These are phyloP conservation scores for Lactuca saligna DNA, from an alignment of 129 eudicot genomes.

Conservation along the genomic window DNA sequence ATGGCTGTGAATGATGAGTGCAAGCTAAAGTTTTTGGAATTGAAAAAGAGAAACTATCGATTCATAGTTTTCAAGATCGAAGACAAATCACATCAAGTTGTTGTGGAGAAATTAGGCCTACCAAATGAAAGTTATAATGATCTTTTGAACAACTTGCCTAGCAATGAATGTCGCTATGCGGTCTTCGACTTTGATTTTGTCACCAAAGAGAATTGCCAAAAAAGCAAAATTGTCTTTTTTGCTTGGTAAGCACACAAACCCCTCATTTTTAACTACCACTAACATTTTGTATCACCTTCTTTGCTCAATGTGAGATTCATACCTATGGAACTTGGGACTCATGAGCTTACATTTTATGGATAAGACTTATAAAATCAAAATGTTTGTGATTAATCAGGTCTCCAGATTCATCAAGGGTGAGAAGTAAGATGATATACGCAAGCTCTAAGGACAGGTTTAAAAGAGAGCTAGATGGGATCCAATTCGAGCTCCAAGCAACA, in stretches of 20 bases:
- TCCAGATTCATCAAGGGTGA: conserved; percentile 47
- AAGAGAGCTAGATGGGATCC: conserved; percentile 54
- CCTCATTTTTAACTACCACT: not conserved
- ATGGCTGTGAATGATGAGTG: conserved; percentile 41
- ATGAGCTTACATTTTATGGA: not conserved
- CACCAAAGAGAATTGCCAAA: conserved; percentile 42
- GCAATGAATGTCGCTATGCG: conserved; percentile 55
- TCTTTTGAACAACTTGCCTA: conserved; percentile 40
- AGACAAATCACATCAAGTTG: conserved; percentile 46
- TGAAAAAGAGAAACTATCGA: conserved; percentile 48
- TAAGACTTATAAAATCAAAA: not conserved
- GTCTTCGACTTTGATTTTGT: conserved; percentile 48
- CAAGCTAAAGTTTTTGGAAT: conserved; percentile 42
- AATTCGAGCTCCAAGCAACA: conserved; percentile 49
- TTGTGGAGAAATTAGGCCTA: conserved; percentile 40
- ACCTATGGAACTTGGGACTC: not conserved
- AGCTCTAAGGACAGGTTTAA: conserved; percentile 52
- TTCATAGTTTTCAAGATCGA: conserved; percentile 49
- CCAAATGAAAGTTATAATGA: conserved; percentile 37
- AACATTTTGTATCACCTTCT: not conserved
- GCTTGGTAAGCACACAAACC: conserved; percentile 33
- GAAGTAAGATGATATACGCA: conserved; percentile 55
- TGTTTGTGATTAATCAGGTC: conserved; percentile 29
- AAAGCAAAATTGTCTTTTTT: conserved; percentile 52
- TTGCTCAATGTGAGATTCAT: too few relatives aligned